Base-by-base conservation (phyloP, 257 asterid species). In the Ophiorrhiza pumila region DNA sequence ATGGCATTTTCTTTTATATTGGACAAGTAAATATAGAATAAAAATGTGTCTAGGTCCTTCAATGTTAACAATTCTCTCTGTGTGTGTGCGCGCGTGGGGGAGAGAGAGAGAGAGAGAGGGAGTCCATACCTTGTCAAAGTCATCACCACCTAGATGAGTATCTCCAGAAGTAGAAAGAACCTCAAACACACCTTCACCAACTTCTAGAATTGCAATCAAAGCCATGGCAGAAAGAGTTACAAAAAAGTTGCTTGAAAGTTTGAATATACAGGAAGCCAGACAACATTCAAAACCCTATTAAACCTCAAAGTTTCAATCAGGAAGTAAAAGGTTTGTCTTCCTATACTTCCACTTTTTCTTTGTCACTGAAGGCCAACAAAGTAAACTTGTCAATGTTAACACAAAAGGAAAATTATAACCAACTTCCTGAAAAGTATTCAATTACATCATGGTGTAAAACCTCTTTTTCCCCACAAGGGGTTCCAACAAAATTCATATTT, bases 101-200 rank as follows among this genome's bases (percentile, higher is more conserved):
- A 42, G 62, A 20, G 46, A n/a, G n/a, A 59, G 22, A 31, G 29
- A 10, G 25, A 53, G 25, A 32, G 76, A 68, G 60, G 27, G 56
- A 11, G 20, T 29, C 65, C 35, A 53, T 61, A 92, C 98, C 92
- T 92, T 90, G 83, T 92, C 98, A 73, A 92, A 92, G 88, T 92
- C 98, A 79, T 92, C 98, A 77, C 98, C 98, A 76, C 98, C 98
- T 76, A 92, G 96, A 85, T 92, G 98, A 65, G 98, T 92, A 80
- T 92, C 98, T 71, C 98, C 98, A 57, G 98, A 90, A 67, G 98
- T 92, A 61, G 98, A 92, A 65, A 92, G 86, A 80, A 92, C 98
- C 89, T 92, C 98, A 37, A 92, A 92, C 71, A 92, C 98, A 71
- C 98, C 98, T 75, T 92, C 98, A 71, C 98, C 98, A 63, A 92